Conservation (phyloP, 495 filamentous ascomycete genomes). For the Jackrogersella multiformis region DNA sequence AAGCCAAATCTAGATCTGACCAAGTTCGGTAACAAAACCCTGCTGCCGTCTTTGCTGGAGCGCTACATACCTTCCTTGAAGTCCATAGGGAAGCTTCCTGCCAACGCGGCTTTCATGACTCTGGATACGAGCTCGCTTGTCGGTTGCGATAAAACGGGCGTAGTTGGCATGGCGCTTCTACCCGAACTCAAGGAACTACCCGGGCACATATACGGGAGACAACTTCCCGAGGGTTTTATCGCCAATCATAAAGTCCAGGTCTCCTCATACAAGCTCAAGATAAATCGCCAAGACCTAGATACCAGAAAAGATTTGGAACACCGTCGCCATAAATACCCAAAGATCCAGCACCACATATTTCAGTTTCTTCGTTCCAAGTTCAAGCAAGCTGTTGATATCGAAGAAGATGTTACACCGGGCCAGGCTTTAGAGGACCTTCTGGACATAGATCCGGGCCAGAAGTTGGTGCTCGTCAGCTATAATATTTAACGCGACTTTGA, state of each 20-base stretch:
- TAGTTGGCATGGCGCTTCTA: conserved; percentile 16
- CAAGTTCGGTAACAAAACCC: neutral
- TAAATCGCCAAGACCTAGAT: neutral
- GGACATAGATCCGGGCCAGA: too few species aligned
- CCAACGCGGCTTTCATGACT: conserved; percentile 5
- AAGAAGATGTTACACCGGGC: too few species aligned
- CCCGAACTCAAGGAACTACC: neutral
- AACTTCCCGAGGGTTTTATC: neutral
- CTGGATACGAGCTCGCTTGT: neutral
- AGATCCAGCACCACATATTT: too few species aligned
- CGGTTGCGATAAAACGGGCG: neutral
- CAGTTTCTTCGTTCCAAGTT: too few species aligned
- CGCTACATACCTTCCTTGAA: neutral
- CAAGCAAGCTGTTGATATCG: too few species aligned
- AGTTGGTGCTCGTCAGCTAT: conserved; percentile 5
- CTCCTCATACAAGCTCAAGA: neutral
- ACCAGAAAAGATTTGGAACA: too few species aligned
- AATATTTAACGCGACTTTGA: conserved; percentile 2
- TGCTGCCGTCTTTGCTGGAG: neutral
- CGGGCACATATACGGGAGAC: neutral
- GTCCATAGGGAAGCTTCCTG: neutral
- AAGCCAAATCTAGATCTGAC: too few species aligned
- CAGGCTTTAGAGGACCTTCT: too few species aligned
- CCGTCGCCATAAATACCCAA: too few species aligned
- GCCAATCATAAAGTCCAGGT: neutral